Evolutionary conservation across 371 early-diverging fungal species (phyloP), one percentile per base, ranked within the genome.

Genomic region (Coemansia sp.): DNA sequence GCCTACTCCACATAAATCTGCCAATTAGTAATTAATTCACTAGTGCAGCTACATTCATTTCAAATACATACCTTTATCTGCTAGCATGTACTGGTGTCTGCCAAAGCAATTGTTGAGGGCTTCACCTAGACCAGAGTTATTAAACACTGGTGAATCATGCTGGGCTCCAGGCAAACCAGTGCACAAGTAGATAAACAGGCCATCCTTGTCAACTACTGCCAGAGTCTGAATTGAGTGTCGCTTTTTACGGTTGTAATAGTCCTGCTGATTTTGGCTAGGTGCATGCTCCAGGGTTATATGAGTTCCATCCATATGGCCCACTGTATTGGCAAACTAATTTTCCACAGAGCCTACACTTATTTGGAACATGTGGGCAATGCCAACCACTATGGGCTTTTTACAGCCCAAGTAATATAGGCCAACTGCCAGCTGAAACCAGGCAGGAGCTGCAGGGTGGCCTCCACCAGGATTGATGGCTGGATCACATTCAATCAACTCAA

Each of bases 401-500:
- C n/a, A 3, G 12, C 48, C 48, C 12, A 16, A 18, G 6, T 18
- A 2, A 47, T 5, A 47, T n/a, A 47, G 18, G n/a, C 48, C n/a
- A 2, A 47, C 48, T 16, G 48, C 48, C 16, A 47, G n/a, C 6
- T 47, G 48, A 47, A 47, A 47, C n/a, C 18, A 47, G 14, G 48
- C 48, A 18, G 48, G n/a, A 47, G 48, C 48, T n/a, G 48, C 5
- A 16, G 44, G 44, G 44, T 2, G 16, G 14, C 44, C 44, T 5
- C 44, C 48, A 47, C 40, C 16, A 40, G 9, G 30, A 40, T 40
- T 40, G 1, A 40, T 40, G 16, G 40, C 40, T 9, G 9, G 16
- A 40, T 40, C 16, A 40, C 12, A 3, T 11, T 40, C 11, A 14
- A 40, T 40, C 2, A 40, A 90, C 30, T 28, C 30, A 7, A 28